phyloP scores from a whole-genome alignment of 1,139 yeast genomes.

The Geotrichum aggregatum region DNA sequence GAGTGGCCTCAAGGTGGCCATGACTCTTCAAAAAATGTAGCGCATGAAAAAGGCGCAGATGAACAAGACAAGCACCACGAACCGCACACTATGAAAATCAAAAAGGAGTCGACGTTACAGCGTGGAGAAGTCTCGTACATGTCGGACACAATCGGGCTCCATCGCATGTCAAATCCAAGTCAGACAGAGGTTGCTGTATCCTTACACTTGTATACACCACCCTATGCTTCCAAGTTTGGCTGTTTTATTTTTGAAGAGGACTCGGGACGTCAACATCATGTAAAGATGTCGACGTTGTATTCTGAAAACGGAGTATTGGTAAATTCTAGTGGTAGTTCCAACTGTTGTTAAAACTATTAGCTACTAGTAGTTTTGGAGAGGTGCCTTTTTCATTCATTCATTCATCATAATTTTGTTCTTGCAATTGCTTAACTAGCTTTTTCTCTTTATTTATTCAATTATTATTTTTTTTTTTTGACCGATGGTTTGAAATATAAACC shows the following conservation, averaged over 20 bases:
- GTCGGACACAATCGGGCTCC: constrained; percentile 63
- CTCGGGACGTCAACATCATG: constrained; percentile 53
- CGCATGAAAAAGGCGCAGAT: constrained; percentile 14
- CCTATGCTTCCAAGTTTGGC: constrained; percentile 65
- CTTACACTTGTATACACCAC: constrained; percentile 73
- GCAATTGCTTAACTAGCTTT: too few species aligned
- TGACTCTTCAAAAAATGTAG: background rate
- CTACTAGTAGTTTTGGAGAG: background rate
- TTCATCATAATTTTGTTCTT: background rate
- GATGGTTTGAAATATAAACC: too few species aligned
- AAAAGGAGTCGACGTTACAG: constrained; percentile 38
- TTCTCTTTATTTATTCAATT: too few species aligned
- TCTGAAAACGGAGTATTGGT: constrained; percentile 52
- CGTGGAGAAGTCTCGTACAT: constrained; percentile 61
- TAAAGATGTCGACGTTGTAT: constrained; percentile 58
- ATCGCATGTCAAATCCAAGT: constrained; percentile 55
- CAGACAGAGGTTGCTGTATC: constrained; percentile 54
- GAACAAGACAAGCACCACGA: constrained; percentile 19
- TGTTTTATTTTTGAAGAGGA: constrained; percentile 57
- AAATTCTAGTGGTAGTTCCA: background rate
- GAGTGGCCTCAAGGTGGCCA: constrained; percentile 45
- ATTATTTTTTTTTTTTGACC: too few species aligned
- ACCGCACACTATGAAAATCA: constrained; percentile 27
- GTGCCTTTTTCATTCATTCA: too few species aligned
- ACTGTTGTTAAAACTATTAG: background rate